Conservation (phyloP, 192 early-diverging fungal species). For the Backusella westeae region DNA sequence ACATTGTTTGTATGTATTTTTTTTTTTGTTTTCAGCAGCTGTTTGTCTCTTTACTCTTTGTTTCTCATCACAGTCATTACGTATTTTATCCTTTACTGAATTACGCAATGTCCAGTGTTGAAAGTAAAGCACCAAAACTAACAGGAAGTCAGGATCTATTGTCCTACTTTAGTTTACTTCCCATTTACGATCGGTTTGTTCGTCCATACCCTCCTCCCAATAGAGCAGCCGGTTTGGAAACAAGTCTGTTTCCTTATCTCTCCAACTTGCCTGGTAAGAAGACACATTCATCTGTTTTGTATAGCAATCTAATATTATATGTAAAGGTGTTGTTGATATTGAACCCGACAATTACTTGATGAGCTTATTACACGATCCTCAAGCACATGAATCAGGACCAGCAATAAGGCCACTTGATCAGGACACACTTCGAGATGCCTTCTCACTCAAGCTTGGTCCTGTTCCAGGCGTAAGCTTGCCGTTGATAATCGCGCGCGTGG, state of each 20-base stretch:
- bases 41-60: neutral
- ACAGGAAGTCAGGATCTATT: slow-evolving; percentile 41
- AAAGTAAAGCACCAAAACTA: slow-evolving; percentile 11
- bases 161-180: slow-evolving; percentile 29
- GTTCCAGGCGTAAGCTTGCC: slow-evolving; percentile 33
- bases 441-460: slow-evolving; percentile 30
- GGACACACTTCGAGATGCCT: slow-evolving; percentile 30
- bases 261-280: slow-evolving; percentile 34
- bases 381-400: slow-evolving; percentile 11
- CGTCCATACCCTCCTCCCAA: slow-evolving; percentile 29
- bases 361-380: slow-evolving; percentile 33
- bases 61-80: neutral
- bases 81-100: neutral
- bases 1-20: no score
- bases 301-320: neutral
- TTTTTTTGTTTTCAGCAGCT: no score
- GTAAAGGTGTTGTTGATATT: slow-evolving; percentile 22
- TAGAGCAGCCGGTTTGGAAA: slow-evolving; percentile 22
- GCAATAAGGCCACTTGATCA: slow-evolving; percentile 26
- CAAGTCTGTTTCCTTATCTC: slow-evolving; percentile 24
- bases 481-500: neutral
- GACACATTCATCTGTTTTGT: neutral
- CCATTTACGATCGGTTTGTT: slow-evolving; percentile 38
- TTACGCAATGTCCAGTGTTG: neutral
- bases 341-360: slow-evolving; percentile 32